These are phyloP conservation scores for Penicillium nucicola DNA, from an alignment of 495 filamentous ascomycete genomes.

Conservation along the genomic window DNA sequence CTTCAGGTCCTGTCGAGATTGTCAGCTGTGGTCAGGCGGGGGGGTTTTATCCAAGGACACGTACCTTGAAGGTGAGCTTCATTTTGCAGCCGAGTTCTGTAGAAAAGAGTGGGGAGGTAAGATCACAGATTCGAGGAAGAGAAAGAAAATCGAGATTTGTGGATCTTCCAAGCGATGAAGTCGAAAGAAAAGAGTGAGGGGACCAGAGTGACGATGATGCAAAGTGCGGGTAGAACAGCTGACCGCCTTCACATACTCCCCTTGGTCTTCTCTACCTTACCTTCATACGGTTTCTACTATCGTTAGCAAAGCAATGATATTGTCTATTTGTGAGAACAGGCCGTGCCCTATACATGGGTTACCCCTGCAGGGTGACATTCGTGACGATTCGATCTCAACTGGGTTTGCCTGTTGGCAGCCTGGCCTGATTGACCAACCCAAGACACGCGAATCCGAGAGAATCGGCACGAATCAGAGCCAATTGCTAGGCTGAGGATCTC, in stretches of 20 bases:
- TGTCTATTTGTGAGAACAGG: not conserved
- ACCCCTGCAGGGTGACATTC: not conserved
- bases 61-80: constrained; percentile 84
- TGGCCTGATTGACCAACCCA: not conserved
- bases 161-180: constrained; percentile 9
- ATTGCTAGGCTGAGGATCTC: constrained; percentile 1
- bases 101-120: constrained; percentile 11
- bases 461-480: not conserved
- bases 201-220: constrained; percentile 13
- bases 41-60: constrained; percentile 19
- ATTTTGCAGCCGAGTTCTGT: constrained; percentile 48
- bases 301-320: not conserved
- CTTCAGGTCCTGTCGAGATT: constrained; percentile 73
- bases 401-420: constrained; percentile 4
- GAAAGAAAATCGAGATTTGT: constrained; percentile 9
- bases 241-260: constrained; percentile 1
- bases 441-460: not conserved
- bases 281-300: not conserved
- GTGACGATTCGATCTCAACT: not conserved
- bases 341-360: no score
- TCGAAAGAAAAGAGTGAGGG: constrained; percentile 5
- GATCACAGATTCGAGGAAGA: constrained; percentile 9
- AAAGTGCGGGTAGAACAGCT: constrained; percentile 1
- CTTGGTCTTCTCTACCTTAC: not conserved
- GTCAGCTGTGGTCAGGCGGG: constrained; percentile 11